phyloP scores from a whole-genome alignment of 495 filamentous ascomycete genomes.

The Penicillium maclennaniae region DNA sequence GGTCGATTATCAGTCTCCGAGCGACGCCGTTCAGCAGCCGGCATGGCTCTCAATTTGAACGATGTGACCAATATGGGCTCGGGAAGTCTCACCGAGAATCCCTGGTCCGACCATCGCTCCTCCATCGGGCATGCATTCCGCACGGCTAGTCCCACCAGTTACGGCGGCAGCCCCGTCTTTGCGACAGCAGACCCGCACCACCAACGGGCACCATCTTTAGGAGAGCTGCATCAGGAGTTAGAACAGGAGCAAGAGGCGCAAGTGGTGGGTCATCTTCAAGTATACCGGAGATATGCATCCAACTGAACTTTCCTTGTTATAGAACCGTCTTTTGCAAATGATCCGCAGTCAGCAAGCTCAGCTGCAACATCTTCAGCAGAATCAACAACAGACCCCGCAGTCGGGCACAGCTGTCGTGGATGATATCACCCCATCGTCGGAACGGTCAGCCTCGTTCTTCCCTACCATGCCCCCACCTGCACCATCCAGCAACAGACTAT shows the following conservation, averaged over 20 bases:
- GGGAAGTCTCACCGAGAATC: conserved; percentile 41
- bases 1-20: conserved; percentile 49
- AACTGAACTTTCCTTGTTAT: conserved; percentile 3
- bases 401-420: conserved; percentile 54
- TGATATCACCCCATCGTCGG: conserved; percentile 63
- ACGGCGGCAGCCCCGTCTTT: conserved; percentile 56
- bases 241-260: conserved; percentile 95
- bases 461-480: conserved; percentile 39
- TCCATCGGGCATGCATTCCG: conserved; percentile 45
- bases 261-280: conserved; percentile 55
- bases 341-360: conserved; percentile 86
- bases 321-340: conserved; percentile 87
- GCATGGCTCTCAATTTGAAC: conserved; percentile 71
- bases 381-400: conserved; percentile 22
- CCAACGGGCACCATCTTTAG: conserved; percentile 71
- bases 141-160: conserved; percentile 53
- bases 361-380: conserved; percentile 61
- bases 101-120: conserved; percentile 40
- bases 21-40: conserved; percentile 57
- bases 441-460: conserved; percentile 53
- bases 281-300: background rate
- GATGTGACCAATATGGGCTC: conserved; percentile 61
- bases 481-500: conserved; percentile 22
- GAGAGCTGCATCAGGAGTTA: conserved; percentile 93
- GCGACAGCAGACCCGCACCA: conserved; percentile 59